Percentiles rank a stretch among this genome's conserved stretches.
These are phyloP conservation scores for Deuterostichococcus epilithicus DNA, from an alignment of 139 green algal species.

Conservation along the genomic window DNA sequence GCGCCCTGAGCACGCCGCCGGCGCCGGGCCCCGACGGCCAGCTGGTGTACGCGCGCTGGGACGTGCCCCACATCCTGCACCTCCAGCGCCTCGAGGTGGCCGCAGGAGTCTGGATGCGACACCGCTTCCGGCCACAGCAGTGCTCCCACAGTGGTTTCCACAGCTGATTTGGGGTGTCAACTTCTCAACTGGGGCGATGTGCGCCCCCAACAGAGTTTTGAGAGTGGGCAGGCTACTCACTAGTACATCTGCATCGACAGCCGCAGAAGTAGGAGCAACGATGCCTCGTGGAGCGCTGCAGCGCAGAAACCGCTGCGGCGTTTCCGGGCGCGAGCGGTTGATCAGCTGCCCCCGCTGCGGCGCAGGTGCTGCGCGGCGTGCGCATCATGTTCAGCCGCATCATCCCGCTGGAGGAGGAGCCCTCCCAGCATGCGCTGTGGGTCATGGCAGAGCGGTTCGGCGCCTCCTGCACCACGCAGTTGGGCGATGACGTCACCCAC, in stretches of 20 bases:
- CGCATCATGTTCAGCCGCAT: constrained; percentile 72
- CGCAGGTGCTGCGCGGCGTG: constrained; percentile 22
- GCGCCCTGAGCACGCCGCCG: neutral
- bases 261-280: no score
- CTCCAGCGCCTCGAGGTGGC: constrained; percentile 11
- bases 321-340: no score
- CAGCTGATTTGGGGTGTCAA: no score
- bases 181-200: no score
- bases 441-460: constrained; percentile 61
- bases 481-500: constrained; percentile 51
- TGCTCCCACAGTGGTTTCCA: no score
- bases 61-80: constrained; percentile 18
- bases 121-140: no score
- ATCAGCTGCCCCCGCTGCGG: neutral
- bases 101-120: no score
- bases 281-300: no score
- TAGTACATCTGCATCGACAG: no score
- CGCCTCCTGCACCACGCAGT: constrained; percentile 42
- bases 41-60: constrained; percentile 3
- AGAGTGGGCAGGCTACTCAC: no score
- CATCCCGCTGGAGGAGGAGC: constrained; percentile 52
- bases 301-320: no score
- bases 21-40: neutral
- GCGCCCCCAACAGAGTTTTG: no score
- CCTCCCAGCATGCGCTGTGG: constrained; percentile 72